Evolutionary conservation across 495 filamentous ascomycete species (phyloP).

Genomic region (Thermochaetoides thermophila): DNA sequence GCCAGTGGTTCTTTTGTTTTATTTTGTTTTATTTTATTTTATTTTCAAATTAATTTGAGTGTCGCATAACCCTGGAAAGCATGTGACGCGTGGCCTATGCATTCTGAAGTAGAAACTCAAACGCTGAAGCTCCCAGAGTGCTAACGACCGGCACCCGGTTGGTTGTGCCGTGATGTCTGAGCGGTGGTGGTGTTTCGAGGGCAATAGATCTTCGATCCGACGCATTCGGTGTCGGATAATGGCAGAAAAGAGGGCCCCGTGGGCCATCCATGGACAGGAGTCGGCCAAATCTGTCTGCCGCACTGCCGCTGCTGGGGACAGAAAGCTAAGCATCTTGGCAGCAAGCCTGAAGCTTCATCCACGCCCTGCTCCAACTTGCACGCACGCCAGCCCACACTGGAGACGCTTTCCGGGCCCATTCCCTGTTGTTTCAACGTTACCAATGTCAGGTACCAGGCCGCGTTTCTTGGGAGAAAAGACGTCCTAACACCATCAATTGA

Average conservation of each 20-base stretch:
- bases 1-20: no score
- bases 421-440: neutral
- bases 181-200: conserved; percentile 6
- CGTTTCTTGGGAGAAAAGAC: no score
- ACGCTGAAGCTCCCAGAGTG: no score
- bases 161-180: conserved; percentile 6
- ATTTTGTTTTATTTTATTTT: no score
- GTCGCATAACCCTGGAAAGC: no score
- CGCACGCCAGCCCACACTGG: neutral
- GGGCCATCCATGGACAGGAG: no score
- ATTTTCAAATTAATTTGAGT: no score
- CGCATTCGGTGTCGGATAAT: conserved; percentile 4
- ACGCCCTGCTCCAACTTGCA: no score
- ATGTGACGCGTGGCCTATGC: no score
- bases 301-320: neutral
- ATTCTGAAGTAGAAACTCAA: no score
- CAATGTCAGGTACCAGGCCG: no score
- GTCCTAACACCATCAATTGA: no score
- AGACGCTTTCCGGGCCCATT: neutral
- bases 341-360: conserved; percentile 3
- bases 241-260: conserved; percentile 2
- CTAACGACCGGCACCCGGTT: conserved; percentile 1
- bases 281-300: neutral
- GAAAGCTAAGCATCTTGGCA: neutral
- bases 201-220: conserved; percentile 6